These are phyloP conservation scores for Teratosphaeria epicoccoides DNA, from an alignment of 2,329 filamentous ascomycete genomes.

Conservation along the genomic window DNA sequence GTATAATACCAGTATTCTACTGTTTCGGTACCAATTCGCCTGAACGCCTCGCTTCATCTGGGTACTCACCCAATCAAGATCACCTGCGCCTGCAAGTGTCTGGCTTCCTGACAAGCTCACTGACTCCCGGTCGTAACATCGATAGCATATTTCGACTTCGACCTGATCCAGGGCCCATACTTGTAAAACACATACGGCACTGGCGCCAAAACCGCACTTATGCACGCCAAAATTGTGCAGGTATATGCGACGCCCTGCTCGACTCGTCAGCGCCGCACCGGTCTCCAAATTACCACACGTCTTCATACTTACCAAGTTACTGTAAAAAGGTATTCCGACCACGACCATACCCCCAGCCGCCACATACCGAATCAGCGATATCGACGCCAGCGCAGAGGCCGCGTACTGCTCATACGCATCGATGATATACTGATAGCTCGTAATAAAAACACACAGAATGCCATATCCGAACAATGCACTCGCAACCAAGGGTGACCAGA, in stretches of 20 bases:
- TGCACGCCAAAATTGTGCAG: slow-evolving; percentile 24
- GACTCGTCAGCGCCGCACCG: not conserved
- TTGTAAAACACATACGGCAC: slow-evolving; percentile 35
- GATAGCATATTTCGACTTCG: slow-evolving; percentile 5
- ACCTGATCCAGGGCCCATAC: slow-evolving; percentile 1
- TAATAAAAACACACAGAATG: slow-evolving; percentile 34
- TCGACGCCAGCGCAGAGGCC: slow-evolving; percentile 36
- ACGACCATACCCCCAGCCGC: slow-evolving; percentile 33
- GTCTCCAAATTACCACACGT: too few species aligned
- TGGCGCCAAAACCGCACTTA: slow-evolving; percentile 25
- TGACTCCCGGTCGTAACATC: not conserved
- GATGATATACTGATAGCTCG: slow-evolving; percentile 48
- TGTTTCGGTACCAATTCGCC: too few species aligned
- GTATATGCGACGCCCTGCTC: slow-evolving; percentile 25
- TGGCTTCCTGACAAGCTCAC: not conserved
- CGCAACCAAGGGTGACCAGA: slow-evolving; percentile 43
- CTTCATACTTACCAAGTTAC: slow-evolving; percentile 3
- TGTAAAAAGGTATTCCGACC: slow-evolving; percentile 30
- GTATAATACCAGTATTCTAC: not conserved
- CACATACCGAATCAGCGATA: slow-evolving; percentile 32
- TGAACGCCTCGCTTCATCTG: not conserved
- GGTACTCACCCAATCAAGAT: not conserved
- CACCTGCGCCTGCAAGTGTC: not conserved
- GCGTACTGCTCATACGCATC: slow-evolving; percentile 46
- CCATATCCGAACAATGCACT: slow-evolving; percentile 45